Evolutionary conservation across 768 basidiomycete genomes (phyloP).

Genomic region (Tylopilus sp.): DNA sequence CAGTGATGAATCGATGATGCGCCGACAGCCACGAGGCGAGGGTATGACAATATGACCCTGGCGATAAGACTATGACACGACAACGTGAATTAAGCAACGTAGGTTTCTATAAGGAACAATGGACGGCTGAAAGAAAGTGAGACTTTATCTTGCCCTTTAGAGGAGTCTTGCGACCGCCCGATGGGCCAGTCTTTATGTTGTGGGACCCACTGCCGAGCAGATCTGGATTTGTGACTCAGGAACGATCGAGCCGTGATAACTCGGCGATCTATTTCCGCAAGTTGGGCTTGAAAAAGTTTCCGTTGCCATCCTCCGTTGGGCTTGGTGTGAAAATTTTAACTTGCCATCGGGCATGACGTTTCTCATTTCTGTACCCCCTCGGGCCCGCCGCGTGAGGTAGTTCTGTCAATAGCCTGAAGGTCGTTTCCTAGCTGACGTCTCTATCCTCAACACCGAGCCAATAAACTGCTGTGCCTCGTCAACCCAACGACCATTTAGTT

Average conservation of each 20-base stretch:
- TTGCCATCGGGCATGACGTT: background rate
- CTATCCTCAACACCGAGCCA: too few species aligned
- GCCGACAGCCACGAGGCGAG: slow-evolving; percentile 16
- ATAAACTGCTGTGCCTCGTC: too few species aligned
- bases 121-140: background rate
- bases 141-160: slow-evolving; percentile 12
- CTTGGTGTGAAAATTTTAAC: background rate
- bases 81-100: slow-evolving; percentile 5
- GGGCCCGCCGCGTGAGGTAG: slow-evolving; percentile 8
- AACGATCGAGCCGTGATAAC: background rate
- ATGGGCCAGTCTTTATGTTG: slow-evolving; percentile 3
- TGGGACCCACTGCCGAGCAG: slow-evolving; percentile 1
- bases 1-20: slow-evolving; percentile 4
- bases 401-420: too few species aligned
- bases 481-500: too few species aligned
- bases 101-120: background rate
- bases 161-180: background rate
- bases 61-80: slow-evolving; percentile 7
- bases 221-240: slow-evolving; percentile 18
- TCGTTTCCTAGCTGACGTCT: too few species aligned
- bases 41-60: slow-evolving; percentile 4
- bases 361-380: too few species aligned
- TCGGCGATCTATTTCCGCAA: slow-evolving; percentile 21
- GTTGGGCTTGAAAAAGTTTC: background rate
- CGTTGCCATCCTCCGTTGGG: background rate